Percentiles rank a stretch among this genome's conserved stretches.
phyloP scores from a whole-genome alignment of 2,329 filamentous ascomycete genomes.

The Sodiomyces alkalinus region DNA sequence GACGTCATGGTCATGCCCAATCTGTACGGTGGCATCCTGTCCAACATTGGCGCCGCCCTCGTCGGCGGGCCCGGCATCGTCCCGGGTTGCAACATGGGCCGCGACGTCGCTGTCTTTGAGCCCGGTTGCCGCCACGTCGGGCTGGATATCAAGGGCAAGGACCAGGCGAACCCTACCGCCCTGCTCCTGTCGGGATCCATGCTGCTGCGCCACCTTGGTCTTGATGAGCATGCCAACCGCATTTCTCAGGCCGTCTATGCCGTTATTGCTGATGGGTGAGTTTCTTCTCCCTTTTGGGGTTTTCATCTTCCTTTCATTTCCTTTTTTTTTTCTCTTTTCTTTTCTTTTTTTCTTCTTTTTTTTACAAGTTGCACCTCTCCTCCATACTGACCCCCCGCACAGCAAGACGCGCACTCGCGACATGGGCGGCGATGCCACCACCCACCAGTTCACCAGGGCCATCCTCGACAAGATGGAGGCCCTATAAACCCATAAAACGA shows the following conservation, averaged over 20 bases:
- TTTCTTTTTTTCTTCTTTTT: not conserved
- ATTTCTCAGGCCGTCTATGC: constrained; percentile 75
- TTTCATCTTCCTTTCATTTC: too few species aligned
- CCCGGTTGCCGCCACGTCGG: constrained; percentile 98
- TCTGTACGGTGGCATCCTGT: constrained; percentile 95
- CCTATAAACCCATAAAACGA: constrained; percentile 28
- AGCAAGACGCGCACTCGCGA: constrained; percentile 83
- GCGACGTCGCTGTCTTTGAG: constrained; percentile 96
- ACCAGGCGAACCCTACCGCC: constrained; percentile 96
- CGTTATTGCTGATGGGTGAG: constrained; percentile 80
- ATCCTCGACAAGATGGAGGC: constrained; percentile 92
- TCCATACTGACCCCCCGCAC: constrained; percentile 23
- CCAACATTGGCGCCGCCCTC: constrained; percentile 95
- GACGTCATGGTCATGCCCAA: constrained; percentile 99
- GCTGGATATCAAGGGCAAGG: constrained; percentile 98
- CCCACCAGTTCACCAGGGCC: constrained; percentile 87
- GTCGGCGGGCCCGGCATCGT: constrained; percentile 96
- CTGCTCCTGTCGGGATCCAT: constrained; percentile 91
- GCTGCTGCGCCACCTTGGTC: constrained; percentile 91
- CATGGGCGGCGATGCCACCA: constrained; percentile 84
- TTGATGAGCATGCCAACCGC: constrained; percentile 96
- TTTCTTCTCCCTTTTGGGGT: constrained; percentile 12
- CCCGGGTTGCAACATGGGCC: constrained; percentile 98
- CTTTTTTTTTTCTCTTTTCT: too few species aligned
- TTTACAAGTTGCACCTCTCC: too few species aligned